Evolutionary conservation across 2,329 filamentous ascomycete species (phyloP), one percentile per base, ranked within the genome.

Genomic region (Colletotrichum liaoningense): DNA sequence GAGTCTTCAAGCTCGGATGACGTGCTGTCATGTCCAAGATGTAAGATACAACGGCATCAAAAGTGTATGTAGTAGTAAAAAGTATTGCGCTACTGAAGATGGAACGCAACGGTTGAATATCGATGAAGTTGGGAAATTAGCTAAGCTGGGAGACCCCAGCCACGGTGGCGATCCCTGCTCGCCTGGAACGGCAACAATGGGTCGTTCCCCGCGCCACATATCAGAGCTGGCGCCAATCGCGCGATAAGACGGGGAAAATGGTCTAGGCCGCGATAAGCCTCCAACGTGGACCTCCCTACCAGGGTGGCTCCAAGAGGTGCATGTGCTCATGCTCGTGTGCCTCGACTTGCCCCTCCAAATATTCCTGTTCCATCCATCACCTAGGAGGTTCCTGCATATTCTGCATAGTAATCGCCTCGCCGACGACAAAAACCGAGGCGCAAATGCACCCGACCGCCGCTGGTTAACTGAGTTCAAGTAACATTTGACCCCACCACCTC

Each of bases 251-350:
- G 22, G 9, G 42, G 52, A 56, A 68, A 72, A 64, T 35, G 65
- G 72, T 52, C 74, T 58, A 52, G 58, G 64, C 46, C 58, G 63
- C 57, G 68, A 69, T 68, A 71, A 68, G 73, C 63, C 63, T 26
- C 65, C n/a, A 28, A n/a, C 46, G 56, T 49, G 35, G 24, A 14
- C 65, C 57, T 55, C 38, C 60, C 35, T 59, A 58, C 54, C 26
- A 63, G 46, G 67, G 67, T 42, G 60, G 67, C 60, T 49, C 63
- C 22, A 38, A 70, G 46, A 38, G 70, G 70, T 73, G 67, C 71
- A 73, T 73, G 70, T 73, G 70, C 70, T 73, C 70, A 73, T 57
- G 46, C 38, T 69, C 70, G 65, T 74, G 72, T 69, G 68, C 69
- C 71, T 66, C 55, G 67, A 67, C 46, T n/a, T 72, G 66, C 65